Percentiles rank a stretch among this genome's conserved stretches.
These are phyloP conservation scores for Chrysoporthe deuterocubensis DNA, from an alignment of 2,329 filamentous ascomycete genomes.

Conservation along the genomic window DNA sequence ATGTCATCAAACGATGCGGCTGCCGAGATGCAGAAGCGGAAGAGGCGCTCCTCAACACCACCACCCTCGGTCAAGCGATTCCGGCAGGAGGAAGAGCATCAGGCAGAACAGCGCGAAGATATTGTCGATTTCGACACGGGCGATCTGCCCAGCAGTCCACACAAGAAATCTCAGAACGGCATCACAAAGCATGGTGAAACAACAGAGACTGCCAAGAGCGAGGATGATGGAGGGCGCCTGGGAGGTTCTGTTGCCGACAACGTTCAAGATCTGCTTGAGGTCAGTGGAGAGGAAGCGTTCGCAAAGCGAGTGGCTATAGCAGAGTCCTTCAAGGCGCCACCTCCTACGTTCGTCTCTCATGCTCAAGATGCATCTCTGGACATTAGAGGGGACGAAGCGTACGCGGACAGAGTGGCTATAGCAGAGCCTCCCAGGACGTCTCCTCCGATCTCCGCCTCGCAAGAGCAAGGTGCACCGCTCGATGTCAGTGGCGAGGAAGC, in stretches of 20 bases:
- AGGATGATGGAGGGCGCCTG: not conserved
- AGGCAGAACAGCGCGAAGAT: conserved; percentile 31
- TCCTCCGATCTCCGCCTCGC: not conserved
- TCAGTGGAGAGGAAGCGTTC: conserved; percentile 9
- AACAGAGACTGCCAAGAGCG: not conserved
- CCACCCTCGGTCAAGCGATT: conserved; percentile 57
- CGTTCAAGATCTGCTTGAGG: not conserved
- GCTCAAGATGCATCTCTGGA: not conserved
- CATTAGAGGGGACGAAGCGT: conserved; percentile 2
- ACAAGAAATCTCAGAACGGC: conserved; percentile 19
- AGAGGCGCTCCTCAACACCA: conserved; percentile 68
- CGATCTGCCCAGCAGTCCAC: conserved; percentile 22
- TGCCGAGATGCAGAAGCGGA: conserved; percentile 58
- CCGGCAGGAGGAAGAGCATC: conserved; percentile 43
- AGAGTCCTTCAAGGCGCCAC: conserved; percentile 10
- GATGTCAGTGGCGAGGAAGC: conserved; percentile 10
- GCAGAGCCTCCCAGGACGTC: conserved; percentile 14
- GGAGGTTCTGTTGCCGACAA: not conserved
- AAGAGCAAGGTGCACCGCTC: not conserved
- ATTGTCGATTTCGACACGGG: conserved; percentile 39
- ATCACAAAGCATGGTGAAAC: not conserved
- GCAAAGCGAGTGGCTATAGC: conserved; percentile 10
- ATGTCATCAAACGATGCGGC: conserved; percentile 37
- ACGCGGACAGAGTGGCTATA: conserved; percentile 9
- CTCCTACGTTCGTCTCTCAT: conserved; percentile 1